Evolutionary conservation across 306 rosid species (phyloP).

Genomic region (Ziziphus jujuba): DNA sequence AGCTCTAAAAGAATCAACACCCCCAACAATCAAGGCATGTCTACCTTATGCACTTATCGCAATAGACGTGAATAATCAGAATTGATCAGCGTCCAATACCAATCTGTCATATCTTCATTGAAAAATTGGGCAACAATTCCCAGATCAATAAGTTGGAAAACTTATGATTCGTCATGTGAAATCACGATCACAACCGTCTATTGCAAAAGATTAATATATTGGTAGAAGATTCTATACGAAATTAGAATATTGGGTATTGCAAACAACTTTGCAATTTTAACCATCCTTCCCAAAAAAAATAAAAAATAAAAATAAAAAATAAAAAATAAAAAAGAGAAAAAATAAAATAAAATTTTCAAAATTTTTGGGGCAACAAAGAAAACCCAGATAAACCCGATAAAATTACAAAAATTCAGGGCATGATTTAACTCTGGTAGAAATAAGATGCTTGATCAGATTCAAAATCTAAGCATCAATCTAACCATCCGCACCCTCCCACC

Average conservation of each 20-base stretch:
- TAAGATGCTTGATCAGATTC: background rate
- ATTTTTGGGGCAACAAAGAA: background rate
- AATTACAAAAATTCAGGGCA: no score
- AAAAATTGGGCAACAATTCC: background rate
- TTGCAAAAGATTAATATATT: background rate
- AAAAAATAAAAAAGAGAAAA: no score
- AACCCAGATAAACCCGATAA: background rate
- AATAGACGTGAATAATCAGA: background rate
- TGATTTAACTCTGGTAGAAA: no score
- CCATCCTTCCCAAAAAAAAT: no score
- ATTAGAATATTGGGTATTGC: background rate
- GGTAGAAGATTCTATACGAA: background rate
- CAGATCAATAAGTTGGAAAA: constrained; percentile 4
- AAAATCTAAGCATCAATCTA: constrained; percentile 1
- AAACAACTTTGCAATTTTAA: background rate
- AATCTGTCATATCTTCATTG: background rate
- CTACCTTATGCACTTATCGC: background rate
- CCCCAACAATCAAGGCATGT: background rate
- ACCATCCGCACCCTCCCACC: background rate
- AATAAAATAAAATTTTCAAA: background rate
- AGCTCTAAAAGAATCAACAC: background rate
- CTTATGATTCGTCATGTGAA: background rate
- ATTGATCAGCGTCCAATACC: constrained; percentile 4
- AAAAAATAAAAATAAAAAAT: no score
- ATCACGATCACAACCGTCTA: background rate